phyloP scores from a whole-genome alignment of 345 rosid genomes.

The Hibiscus mutabilis region DNA sequence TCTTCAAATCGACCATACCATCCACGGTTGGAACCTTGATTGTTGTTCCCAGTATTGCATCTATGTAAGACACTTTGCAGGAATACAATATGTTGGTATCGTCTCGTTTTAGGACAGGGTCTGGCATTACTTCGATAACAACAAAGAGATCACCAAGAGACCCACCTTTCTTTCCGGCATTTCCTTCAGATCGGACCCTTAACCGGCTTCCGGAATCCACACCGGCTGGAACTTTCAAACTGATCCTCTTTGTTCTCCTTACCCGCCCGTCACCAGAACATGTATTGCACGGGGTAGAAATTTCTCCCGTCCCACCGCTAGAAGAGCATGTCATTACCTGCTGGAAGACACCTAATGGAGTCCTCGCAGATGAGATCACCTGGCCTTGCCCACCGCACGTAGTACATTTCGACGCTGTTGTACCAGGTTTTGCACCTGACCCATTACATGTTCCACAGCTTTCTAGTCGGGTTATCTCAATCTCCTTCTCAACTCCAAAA shows the following conservation, averaged over 20 bases:
- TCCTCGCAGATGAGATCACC: conserved; percentile 80
- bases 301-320: conserved; percentile 74
- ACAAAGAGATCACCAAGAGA: conserved; percentile 93
- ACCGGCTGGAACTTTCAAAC: conserved; percentile 91
- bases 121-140: conserved; percentile 73
- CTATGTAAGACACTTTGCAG: conserved; percentile 82
- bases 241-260: conserved; percentile 76
- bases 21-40: conserved; percentile 34
- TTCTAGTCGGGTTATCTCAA: conserved; percentile 86
- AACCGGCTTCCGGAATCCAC: conserved; percentile 93
- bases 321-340: conserved; percentile 94
- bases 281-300: conserved; percentile 60
- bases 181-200: conserved; percentile 93
- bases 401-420: conserved; percentile 68
- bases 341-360: conserved; percentile 94
- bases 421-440: conserved; percentile 86
- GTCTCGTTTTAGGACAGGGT: conserved; percentile 75
- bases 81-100: conserved; percentile 78
- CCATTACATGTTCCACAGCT: conserved; percentile 81
- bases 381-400: conserved; percentile 98
- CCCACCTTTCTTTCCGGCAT: conserved; percentile 88
- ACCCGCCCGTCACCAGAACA: conserved; percentile 96
- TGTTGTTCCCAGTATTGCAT: conserved; percentile 71
- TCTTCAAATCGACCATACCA: conserved; percentile 86
- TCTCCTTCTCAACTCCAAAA: conserved; percentile 89